Evolutionary conservation across 495 filamentous ascomycete genomes (phyloP).

Genomic region (Penicillium nucicola): DNA sequence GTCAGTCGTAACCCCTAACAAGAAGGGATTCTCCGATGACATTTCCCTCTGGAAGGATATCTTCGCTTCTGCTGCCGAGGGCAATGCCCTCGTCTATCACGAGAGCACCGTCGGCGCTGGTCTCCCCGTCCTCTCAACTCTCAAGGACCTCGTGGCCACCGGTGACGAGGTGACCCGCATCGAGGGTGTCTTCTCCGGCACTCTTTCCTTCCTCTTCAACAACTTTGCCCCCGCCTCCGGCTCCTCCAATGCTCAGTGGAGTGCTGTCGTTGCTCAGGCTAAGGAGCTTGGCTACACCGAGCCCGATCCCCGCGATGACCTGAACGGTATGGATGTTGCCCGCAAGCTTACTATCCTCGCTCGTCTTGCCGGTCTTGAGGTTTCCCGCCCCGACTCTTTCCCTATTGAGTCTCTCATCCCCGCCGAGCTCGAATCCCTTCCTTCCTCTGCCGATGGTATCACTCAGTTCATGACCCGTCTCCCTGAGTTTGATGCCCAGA

Average conservation of each 20-base stretch:
- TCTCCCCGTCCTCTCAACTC: conserved; percentile 84
- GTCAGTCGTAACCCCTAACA: conserved; percentile 92
- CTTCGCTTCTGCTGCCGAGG: conserved; percentile 58
- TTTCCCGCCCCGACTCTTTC: conserved; percentile 77
- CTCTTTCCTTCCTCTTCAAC: conserved; percentile 96
- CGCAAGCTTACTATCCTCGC: conserved; percentile 95
- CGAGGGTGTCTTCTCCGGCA: conserved; percentile 95
- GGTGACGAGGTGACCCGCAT: conserved; percentile 85
- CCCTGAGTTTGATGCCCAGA: conserved; percentile 73
- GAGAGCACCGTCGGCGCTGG: conserved; percentile 92
- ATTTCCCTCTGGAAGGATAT: conserved; percentile 79
- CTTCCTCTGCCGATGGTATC: conserved; percentile 53
- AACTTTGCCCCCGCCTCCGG: conserved; percentile 77
- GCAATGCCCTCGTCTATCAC: conserved; percentile 79
- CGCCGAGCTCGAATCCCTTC: conserved; percentile 68
- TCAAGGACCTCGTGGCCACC: conserved; percentile 84
- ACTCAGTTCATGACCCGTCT: conserved; percentile 79
- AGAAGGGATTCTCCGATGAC: conserved; percentile 86
- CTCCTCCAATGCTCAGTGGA: conserved; percentile 63
- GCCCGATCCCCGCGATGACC: conserved; percentile 91
- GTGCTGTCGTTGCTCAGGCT: conserved; percentile 81
- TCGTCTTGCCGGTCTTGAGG: conserved; percentile 70
- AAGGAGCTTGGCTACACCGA: conserved; percentile 96
- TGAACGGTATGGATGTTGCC: conserved; percentile 95
- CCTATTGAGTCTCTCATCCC: conserved; percentile 91